Percentiles rank a stretch among this genome's conserved stretches.
phyloP scores from a whole-genome alignment of 345 rosid genomes.

The Lumnitzera littorea region DNA sequence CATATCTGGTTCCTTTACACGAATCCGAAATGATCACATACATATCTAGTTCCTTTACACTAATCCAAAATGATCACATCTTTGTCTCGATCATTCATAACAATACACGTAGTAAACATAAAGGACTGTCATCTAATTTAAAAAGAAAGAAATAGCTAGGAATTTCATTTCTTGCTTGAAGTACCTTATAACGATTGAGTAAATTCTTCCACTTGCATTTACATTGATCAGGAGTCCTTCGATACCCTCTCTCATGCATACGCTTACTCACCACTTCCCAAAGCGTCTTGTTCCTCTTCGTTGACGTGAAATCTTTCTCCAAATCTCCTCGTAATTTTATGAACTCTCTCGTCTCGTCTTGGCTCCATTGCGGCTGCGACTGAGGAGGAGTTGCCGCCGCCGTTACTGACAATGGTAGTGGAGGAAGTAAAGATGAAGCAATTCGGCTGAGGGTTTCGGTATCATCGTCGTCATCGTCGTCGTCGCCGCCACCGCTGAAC shows the following conservation, averaged over 20 bases:
- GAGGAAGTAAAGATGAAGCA: conserved; percentile 12
- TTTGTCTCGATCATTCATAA: no score
- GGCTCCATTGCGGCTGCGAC: conserved; percentile 39
- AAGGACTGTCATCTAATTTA: background rate
- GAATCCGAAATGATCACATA: no score
- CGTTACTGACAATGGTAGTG: background rate
- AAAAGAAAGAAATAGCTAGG: no score
- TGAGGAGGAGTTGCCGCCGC: background rate
- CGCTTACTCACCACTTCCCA: conserved; percentile 43
- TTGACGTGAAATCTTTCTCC: conserved; percentile 39
- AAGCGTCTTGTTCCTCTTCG: conserved; percentile 41
- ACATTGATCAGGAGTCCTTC: conserved; percentile 49
- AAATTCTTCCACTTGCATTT: conserved; percentile 68
- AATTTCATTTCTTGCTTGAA: no score
- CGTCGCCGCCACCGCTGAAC: conserved; percentile 5
- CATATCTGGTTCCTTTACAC: no score
- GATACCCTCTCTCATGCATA: conserved; percentile 40
- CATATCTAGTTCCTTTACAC: no score
- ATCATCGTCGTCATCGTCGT: conserved; percentile 9
- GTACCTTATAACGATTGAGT: conserved; percentile 54
- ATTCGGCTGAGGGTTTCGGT: conserved; percentile 9
- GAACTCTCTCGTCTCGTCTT: conserved; percentile 44
- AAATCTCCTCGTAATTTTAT: conserved; percentile 36
- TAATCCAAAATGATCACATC: no score
- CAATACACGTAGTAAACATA: background rate